Evolutionary conservation across 2,329 filamentous ascomycete genomes (phyloP), one percentile per base, ranked within the genome.

Genomic region (Didymella sp.): DNA sequence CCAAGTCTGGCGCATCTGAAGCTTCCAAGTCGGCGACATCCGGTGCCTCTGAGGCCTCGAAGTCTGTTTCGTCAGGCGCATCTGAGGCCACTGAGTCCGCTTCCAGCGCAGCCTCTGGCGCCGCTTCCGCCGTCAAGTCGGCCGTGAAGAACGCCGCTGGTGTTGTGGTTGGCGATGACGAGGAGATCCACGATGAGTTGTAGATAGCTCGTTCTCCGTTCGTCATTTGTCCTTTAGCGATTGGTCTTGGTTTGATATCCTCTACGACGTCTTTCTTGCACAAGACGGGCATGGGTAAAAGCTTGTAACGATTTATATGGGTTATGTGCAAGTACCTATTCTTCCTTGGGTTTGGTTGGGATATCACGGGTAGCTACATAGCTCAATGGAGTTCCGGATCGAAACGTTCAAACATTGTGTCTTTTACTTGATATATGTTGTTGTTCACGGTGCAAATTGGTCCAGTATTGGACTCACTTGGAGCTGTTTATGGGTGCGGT

Each of bases 161-260:
- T 56, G 77, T 74, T 48, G 76, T 76, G 66, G 66, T 62, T 13
- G 73, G 76, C 47, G 76, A 75, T 62, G 69, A 60, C 12, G 73
- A 65, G 33, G 65, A 66, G 44, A 73, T 73, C 40, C 89, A 92
- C 72, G 90, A 94, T 73, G 91, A 94, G 82, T 82, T 94, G 83
- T 94, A 91, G 82, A 83, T 64, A 60, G 13, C 17, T 24, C 12
- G 38, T 3, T 4, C 58, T 25, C 31, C 43, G 47, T 50, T 61
- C 33, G 19, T 44, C 41, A 27, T 35, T 61, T 62, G 51, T 52
- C 48, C 60, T 62, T 60, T 62, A 55, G 52, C 61, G 66, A 48
- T 63, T 67, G 59, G 55, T 54, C 58, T 62, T 51, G 61, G 65
- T 64, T 66, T 66, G 54, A 61, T 59, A 62, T 58, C 54, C 54